Base-by-base conservation (phyloP, 495 filamentous ascomycete species). In the Aspergillus conjunctus region DNA sequence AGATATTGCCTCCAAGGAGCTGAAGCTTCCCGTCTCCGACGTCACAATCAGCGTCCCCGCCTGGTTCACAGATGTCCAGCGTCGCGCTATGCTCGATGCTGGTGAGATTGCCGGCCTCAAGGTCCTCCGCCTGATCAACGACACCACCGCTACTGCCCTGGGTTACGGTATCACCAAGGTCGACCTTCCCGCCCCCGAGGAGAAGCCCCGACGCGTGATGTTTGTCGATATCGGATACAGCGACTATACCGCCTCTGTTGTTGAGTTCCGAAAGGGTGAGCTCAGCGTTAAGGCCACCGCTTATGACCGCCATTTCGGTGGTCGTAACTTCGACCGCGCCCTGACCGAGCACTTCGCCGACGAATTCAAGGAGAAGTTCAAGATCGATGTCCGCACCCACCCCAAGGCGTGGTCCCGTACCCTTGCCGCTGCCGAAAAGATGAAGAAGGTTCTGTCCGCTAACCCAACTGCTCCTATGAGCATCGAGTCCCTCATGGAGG, bases 401-500 rank as follows among this genome's bases (percentile, higher is more conserved):
- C 81, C 85, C 61, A 97, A 97, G 83, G 94, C 92, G 56, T 84
- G 88, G 75, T 83, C 91, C 59, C 91, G 94, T 70, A 90, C 96
- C 67, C 79, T 89, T 14, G 87, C 91, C 55, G 93, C 89, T 49
- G 90, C 91, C 51, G 94, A 99, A 83, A 98, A 97, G 85, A 73
- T 96, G 70, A 99, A 99, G 91, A 98, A 98, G 85, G 88, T 99
- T 55, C 83, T 99, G 57, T 98, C 95, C 14, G 94, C 94, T 67
- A 98, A 98, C 76, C 87, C 92, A 51, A 83, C 87, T 65, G 94
- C 93, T 4, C 95, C 94, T n/a, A 66, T 99, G 69, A 97, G 90
- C 80, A 96, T 99, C 68, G 94, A 99, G 82, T 97, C 94, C 18
- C 82, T 98, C 61, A 98, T 99, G 94, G 93, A 98, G 71, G 94